These are phyloP conservation scores for Trifolium fragiferum DNA, from an alignment of 306 rosid genomes.

Conservation along the genomic window DNA sequence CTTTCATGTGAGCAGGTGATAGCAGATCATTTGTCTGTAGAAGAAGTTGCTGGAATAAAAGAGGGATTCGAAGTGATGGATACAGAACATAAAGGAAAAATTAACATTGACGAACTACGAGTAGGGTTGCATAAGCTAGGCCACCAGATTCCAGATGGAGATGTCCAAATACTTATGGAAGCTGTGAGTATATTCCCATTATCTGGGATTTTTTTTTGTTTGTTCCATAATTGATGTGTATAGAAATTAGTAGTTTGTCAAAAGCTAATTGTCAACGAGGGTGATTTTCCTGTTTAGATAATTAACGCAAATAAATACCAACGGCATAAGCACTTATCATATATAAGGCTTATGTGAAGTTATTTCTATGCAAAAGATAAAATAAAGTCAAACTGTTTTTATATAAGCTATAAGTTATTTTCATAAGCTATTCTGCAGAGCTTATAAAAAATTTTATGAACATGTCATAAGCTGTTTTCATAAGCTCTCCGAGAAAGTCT, in stretches of 20 bases:
- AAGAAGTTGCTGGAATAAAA: conserved; percentile 88
- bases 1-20: conserved; percentile 65
- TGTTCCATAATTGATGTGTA: conserved; percentile 20
- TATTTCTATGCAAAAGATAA: too few species aligned
- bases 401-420: too few species aligned
- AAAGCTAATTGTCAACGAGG: conserved; percentile 18
- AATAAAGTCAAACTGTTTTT: too few species aligned
- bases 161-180: conserved; percentile 83
- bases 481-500: background rate
- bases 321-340: too few species aligned
- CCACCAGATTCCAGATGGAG: conserved; percentile 82
- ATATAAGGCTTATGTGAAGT: too few species aligned
- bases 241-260: conserved; percentile 26
- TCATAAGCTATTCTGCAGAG: background rate
- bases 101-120: conserved; percentile 75
- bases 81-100: conserved; percentile 67
- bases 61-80: conserved; percentile 85
- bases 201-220: conserved; percentile 26
- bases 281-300: background rate
- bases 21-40: conserved; percentile 84
- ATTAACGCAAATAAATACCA: too few species aligned
- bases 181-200: conserved; percentile 65
- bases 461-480: background rate
- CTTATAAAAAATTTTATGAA: background rate
- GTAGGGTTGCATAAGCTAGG: conserved; percentile 81